Base-by-base conservation (phyloP, 2,329 filamentous ascomycete species). In the Simplicillium sp. region DNA sequence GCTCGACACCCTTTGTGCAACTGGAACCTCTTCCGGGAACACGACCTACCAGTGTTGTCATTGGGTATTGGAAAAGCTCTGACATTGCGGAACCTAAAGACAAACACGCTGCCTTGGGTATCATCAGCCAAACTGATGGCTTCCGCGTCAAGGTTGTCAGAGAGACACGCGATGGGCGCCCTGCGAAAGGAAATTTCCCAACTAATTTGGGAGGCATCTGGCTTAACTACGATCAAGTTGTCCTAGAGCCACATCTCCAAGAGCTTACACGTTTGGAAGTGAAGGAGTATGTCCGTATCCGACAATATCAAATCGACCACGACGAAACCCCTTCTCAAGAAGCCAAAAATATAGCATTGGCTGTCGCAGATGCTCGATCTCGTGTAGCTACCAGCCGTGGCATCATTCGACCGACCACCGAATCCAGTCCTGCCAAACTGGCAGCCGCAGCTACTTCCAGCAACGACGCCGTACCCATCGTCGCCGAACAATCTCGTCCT, bases 221-320 rank as follows among this genome's bases (percentile, higher is more conserved):
- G 77, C 75, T 82, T 31, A 60, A 69, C 6, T 80, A 77, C 46
- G 75, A 82, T 12, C 75, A 82, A 38, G 73, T 80, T 11, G 67
- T 70, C 29, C 72, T 80, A 17, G 69, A 81, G 17, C 61, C 66
- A 2, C 75, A 80, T 37, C 61, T 82, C 1, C 55, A 61, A n/a
- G 49, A 58, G 1, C 57, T 81, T 1, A 67, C 57, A 4, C 61
- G 77, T 9, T 61, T 66, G 2, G 76, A 82, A 47, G 64, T 82
- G 37, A 81, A 81, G 54, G 77, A 82, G 50, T 82, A 80, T 47
- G 74, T 73, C 38, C 74, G 77, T 14, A 67, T 82, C 32, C 72
- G 77, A 4, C 75, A 80, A 50, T 66, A 60, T 36, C 75, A 81
- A 47, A 57, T 79, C 1, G 75, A 80, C 36, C 58, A 61, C 5